Evolutionary conservation across 2,329 filamentous ascomycete species (phyloP).

Genomic region (Exophiala sp.): DNA sequence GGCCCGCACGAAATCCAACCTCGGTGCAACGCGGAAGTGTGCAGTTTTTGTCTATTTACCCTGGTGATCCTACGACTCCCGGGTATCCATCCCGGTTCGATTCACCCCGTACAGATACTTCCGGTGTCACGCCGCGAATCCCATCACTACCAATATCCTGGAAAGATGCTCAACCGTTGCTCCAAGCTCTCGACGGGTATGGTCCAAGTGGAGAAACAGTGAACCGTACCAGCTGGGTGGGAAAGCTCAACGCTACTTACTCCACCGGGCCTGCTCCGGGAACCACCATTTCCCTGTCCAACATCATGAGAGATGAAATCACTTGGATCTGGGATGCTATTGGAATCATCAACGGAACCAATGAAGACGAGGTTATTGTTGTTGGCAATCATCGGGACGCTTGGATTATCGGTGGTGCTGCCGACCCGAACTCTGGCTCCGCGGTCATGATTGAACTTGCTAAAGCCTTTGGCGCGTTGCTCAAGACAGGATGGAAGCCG

Average conservation of each 20-base stretch:
- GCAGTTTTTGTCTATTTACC: conserved; percentile 31
- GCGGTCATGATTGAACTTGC: conserved; percentile 47
- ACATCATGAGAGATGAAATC: conserved; percentile 28
- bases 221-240: conserved; percentile 34
- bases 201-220: conserved; percentile 32
- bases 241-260: conserved; percentile 33
- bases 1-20: conserved; percentile 43
- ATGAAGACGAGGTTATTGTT: conserved; percentile 40
- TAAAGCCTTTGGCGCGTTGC: conserved; percentile 45
- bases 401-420: conserved; percentile 50
- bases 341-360: conserved; percentile 32
- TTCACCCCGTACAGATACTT: conserved; percentile 30
- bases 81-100: conserved; percentile 33
- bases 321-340: conserved; percentile 31
- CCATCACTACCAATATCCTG: conserved; percentile 33
- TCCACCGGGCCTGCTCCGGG: conserved; percentile 31
- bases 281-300: conserved; percentile 28
- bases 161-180: conserved; percentile 32
- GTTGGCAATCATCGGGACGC: conserved; percentile 52
- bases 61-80: conserved; percentile 31
- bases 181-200: conserved; percentile 33
- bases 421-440: conserved; percentile 49
- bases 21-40: conserved; percentile 45
- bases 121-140: conserved; percentile 32
- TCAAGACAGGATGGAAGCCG: conserved; percentile 48